Conservation (phyloP, 495 filamentous ascomycete genomes). For the Aspergillus sparsus region DNA sequence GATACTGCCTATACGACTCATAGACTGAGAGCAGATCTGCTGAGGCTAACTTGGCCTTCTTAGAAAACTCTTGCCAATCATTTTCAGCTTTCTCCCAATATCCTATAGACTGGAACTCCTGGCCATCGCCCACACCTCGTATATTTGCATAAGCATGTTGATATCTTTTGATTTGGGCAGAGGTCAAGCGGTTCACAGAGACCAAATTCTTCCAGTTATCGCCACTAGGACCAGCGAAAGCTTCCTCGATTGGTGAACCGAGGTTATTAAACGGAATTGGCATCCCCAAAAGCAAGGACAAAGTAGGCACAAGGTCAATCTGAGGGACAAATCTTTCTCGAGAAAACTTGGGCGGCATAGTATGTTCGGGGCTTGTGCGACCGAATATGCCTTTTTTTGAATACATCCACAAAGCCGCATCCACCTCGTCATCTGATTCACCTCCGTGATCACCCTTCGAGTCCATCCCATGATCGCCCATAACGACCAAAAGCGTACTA, state of each 20-base stretch:
- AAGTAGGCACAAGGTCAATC: slow-evolving; percentile 92
- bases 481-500: slow-evolving; percentile 84
- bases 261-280: slow-evolving; percentile 98
- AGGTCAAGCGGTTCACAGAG: slow-evolving; percentile 70
- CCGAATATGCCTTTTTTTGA: slow-evolving; percentile 84
- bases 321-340: slow-evolving; percentile 84
- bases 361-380: slow-evolving; percentile 60
- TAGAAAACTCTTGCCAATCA: slow-evolving; percentile 43
- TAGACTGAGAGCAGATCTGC: slow-evolving; percentile 48
- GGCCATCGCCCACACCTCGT: slow-evolving; percentile 61
- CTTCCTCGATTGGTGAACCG: slow-evolving; percentile 92
- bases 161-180: slow-evolving; percentile 87
- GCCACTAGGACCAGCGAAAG: slow-evolving; percentile 70
- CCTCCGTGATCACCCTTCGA: slow-evolving; percentile 95
- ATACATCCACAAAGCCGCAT: slow-evolving; percentile 98
- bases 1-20: slow-evolving; percentile 68
- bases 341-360: slow-evolving; percentile 68
- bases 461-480: slow-evolving; percentile 99
- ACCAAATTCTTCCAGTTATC: slow-evolving; percentile 74
- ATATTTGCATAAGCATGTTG: slow-evolving; percentile 65
- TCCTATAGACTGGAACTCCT: slow-evolving; percentile 53
- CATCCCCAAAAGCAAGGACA: slow-evolving; percentile 82
- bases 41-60: slow-evolving; percentile 40
- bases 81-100: slow-evolving; percentile 60
- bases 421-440: slow-evolving; percentile 90